Evolutionary conservation across 257 asterid species (phyloP), one percentile per base, ranked within the genome.

Genomic region (Jacaranda mimosifolia): DNA sequence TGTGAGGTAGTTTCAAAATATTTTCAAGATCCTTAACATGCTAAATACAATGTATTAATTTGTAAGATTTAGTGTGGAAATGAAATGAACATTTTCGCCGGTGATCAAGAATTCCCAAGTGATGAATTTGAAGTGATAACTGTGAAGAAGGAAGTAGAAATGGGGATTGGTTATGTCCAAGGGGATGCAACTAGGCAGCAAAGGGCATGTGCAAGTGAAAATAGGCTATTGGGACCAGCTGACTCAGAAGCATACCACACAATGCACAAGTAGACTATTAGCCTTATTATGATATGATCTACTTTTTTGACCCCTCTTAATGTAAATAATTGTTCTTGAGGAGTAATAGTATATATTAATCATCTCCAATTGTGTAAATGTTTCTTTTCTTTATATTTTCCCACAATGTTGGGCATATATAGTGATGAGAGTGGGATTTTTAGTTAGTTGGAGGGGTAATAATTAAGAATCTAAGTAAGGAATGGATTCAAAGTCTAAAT

Each of bases 131-230:
- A 21, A 66, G 57, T 35, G 73, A 57, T 67, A 12, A 19, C 5
- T 60, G 71, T 63, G 70, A 71, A 14, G 70, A 67, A 77, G 65
- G 46, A 79, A 69, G 82, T 77, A 63, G 74, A 68, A 51, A 74
- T 62, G 35, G 70, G 72, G 63, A 65, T 78, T 46, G 38, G 68
- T 36, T 55, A 38, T 76, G 63, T 68, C 52, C 46, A 65, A 19
- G 46, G 57, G 72, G 42, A 68, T 65, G 72, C 63, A 69, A 70
- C 11, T 74, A 66, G 83, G 78, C 84, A 79, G 75, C 77, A 73
- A 72, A 80, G 73, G 60, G 88, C 89, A 86, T 89, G 92, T 90
- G 95, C 90, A 70, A 74, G 78, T 80, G 75, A 76, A 56, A 75
- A 59, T 63, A 81, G 67, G 83, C 18, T 48, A 0, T 11, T 32